A percentile compares a stretch with the other conserved stretches of the same genome.
Evolutionary conservation across 768 basidiomycete species (phyloP).

Genomic region (Boletellus sp.): DNA sequence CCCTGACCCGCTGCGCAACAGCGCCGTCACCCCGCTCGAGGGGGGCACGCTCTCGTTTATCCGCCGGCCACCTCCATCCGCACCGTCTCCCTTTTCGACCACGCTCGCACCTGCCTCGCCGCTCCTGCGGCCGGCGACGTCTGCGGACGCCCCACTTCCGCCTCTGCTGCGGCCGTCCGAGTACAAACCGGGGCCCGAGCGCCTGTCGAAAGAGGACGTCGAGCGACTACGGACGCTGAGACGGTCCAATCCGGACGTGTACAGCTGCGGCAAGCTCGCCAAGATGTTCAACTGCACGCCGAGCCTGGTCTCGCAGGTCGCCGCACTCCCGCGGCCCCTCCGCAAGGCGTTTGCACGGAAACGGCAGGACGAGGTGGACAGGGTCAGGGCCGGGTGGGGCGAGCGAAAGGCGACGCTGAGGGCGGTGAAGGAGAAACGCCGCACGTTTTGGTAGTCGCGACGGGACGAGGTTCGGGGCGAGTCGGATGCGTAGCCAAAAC

Average conservation of each 20-base stretch:
- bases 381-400: slow-evolving; percentile 59
- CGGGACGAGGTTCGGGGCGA: neutral
- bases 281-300: slow-evolving; percentile 72
- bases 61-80: slow-evolving; percentile 78
- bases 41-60: slow-evolving; percentile 70
- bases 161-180: slow-evolving; percentile 45
- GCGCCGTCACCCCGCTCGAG: slow-evolving; percentile 44
- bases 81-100: slow-evolving; percentile 69
- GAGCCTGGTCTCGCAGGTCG: slow-evolving; percentile 60
- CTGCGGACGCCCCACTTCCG: slow-evolving; percentile 38
- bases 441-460: slow-evolving; percentile 64
- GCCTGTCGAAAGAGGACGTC: slow-evolving; percentile 50
- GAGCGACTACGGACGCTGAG: slow-evolving; percentile 58
- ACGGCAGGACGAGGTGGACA: slow-evolving; percentile 47
- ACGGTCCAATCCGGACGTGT: slow-evolving; percentile 49
- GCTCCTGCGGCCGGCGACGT: slow-evolving; percentile 45
- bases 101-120: slow-evolving; percentile 70
- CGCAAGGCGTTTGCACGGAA: slow-evolving; percentile 40
- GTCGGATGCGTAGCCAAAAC: neutral
- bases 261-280: slow-evolving; percentile 67
- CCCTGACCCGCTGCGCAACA: slow-evolving; percentile 55
- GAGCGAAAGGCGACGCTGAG: slow-evolving; percentile 59
- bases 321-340: slow-evolving; percentile 54
- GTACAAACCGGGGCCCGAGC: slow-evolving; percentile 32
- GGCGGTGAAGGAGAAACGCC: slow-evolving; percentile 65